Evolutionary conservation across 1,139 yeast species (phyloP), one percentile per base, ranked within the genome.

Genomic region (Meyerozyma carpophila): DNA sequence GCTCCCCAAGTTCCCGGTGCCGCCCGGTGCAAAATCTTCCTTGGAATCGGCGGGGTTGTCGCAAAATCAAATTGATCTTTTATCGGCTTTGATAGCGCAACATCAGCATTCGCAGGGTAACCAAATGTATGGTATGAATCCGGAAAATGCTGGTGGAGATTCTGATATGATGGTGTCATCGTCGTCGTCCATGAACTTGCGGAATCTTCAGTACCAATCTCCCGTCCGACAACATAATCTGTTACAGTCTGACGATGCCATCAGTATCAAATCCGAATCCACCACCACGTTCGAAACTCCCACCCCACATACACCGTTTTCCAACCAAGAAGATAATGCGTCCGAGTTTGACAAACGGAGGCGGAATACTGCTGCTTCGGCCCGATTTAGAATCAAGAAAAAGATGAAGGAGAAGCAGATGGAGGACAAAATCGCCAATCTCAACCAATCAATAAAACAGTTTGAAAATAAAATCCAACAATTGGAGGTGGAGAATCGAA

Each of bases 401-500:
- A 89, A 87, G 69, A 55, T 82, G 61, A 83, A 86, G 57, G 96
- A 89, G 62, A 89, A 83, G 61, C 91, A 88, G 60, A 80, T 88
- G 83, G 95, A 88, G 62, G 71, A 73, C 38, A 79, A 77, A 44
- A 72, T 88, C 16, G 71, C 73, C 53, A 82, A 79, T 44, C 70
- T 89, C 49, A 78, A 77, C 52, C 87, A 84, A 29, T 62, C 78
- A 53, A 81, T 87, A 21, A 70, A 71, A 43, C 67, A 68, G 25
- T 73, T 86, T 50, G 93, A 87, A 58, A 64, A 73, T 46, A 81
- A 82, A 43, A 53, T 72, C 27, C 63, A 61, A 58, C 87, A 87
- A 51, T 58, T 79, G 50, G 81, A 78, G 54, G 74, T 77, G 79
- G 84, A 79, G 52, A 79, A 79, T 53, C 67, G 69, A 57, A 65